These are phyloP conservation scores for Sporisorium scitamineum DNA, from an alignment of 1,284 basidiomycete genomes.

Conservation along the genomic window DNA sequence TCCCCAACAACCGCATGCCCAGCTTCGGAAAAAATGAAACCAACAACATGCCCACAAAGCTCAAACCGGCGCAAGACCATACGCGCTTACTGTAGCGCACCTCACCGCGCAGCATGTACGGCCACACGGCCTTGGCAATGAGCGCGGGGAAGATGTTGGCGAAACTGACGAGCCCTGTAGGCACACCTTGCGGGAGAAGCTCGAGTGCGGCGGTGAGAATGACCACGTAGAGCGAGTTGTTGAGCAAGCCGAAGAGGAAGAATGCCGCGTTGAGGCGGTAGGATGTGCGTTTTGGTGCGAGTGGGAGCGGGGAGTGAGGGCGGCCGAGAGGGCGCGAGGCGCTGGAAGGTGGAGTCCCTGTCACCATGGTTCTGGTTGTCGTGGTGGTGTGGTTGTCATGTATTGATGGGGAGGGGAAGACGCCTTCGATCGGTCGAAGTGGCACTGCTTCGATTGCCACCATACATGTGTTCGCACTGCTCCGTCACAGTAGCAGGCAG, in stretches of 20 bases:
- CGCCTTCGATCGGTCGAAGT: conserved; percentile 24
- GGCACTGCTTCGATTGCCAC: conserved; percentile 22
- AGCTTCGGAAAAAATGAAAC: conserved; percentile 82
- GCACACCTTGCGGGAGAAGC: conserved; percentile 78
- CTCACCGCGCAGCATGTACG: conserved; percentile 73
- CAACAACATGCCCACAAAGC: conserved; percentile 71
- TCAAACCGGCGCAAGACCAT: conserved; percentile 69
- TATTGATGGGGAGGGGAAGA: not conserved
- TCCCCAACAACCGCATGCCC: conserved; percentile 82
- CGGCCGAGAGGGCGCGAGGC: not conserved
- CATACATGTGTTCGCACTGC: conserved; percentile 33
- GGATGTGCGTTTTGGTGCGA: conserved; percentile 14
- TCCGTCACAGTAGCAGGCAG: no score
- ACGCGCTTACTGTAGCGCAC: conserved; percentile 59
- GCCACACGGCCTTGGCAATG: conserved; percentile 89
- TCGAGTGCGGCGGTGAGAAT: conserved; percentile 95
- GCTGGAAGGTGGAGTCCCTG: not conserved
- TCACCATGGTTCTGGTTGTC: conserved; percentile 10
- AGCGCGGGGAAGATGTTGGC: conserved; percentile 70
- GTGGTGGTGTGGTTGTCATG: not conserved
- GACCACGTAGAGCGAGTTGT: conserved; percentile 80
- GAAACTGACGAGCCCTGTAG: conserved; percentile 86
- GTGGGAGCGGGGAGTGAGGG: not conserved
- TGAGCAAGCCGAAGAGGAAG: conserved; percentile 69
- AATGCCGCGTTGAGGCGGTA: conserved; percentile 55